Evolutionary conservation across 306 rosid species (phyloP), one percentile per base, ranked within the genome.

Genomic region (Chamaecrista fasciculata): DNA sequence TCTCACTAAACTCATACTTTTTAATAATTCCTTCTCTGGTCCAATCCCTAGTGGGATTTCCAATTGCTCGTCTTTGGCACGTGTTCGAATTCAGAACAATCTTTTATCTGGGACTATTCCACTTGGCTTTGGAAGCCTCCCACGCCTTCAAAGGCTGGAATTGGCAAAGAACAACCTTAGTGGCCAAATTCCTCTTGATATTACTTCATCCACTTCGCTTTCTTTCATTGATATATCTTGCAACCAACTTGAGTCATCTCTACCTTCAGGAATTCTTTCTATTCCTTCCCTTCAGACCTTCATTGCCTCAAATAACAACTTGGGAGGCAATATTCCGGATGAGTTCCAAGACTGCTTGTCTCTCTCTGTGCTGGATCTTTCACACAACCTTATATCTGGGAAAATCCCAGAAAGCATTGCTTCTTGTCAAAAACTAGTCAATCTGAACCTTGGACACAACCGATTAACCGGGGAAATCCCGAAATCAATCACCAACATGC

Each of bases 1-100:
- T 82, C 96, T 95, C 71, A 86, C 91, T 5, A 91, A 91, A 76
- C 88, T 95, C 72, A 87, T 95, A n/a, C 84, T 95, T 47, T 91
- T 95, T 73, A 95, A 84, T 73, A 95, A 95, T 59, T 87, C 92
- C 3, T 85, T 95, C 65, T 82, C 87, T 6, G 89, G 99, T 66
- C 24, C 83, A 58, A 87, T 95, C 64, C 99, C 99, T 12, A 34
- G 55, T 23, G 85, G 88, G 73, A 86, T 95, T 33, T 77, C 96
- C 3, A 83, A 60, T 28, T 95, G 99, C 71, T 67, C 44, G 40
- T 84, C 97, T 1, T 63, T 91, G 52, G 87, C 87, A 0, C 92
- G 99, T 6, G 92, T 89, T 39, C 81, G 97, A 57, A 81, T 95
- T 62, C 96, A 91, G 50, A 79, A 83, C 74, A 95, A 95, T 77